phyloP scores from a whole-genome alignment of 2,329 filamentous ascomycete species.

The Botrytis hyacinthi region DNA sequence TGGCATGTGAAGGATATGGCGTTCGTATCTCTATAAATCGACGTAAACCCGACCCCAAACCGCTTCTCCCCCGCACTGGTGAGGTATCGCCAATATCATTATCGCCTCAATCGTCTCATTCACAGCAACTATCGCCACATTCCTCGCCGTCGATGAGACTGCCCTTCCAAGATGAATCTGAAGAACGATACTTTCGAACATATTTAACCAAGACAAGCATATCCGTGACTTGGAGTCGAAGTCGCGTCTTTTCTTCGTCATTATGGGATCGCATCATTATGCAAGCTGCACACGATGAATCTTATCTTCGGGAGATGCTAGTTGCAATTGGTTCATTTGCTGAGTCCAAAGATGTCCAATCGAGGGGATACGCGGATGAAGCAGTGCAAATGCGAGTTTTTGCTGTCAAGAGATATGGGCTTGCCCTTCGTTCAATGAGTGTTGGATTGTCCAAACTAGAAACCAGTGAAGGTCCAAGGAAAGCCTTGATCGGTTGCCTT shows the following conservation, averaged over 20 bases:
- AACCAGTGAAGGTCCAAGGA: conserved; percentile 8
- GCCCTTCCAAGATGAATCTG: conserved; percentile 46
- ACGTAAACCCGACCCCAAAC: not conserved
- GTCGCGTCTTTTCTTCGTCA: conserved; percentile 51
- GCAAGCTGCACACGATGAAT: conserved; percentile 59
- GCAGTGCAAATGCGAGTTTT: conserved; percentile 14
- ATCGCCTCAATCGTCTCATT: not conserved
- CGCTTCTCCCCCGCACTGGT: conserved; percentile 1
- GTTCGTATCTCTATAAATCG: conserved; percentile 11
- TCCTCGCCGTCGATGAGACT: conserved; percentile 7
- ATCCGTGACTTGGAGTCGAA: conserved; percentile 46
- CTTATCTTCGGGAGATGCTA: conserved; percentile 60
- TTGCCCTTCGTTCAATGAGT: conserved; percentile 21
- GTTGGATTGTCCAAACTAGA: conserved; percentile 3
- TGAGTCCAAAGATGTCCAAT: conserved; percentile 16
- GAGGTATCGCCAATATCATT: not conserved
- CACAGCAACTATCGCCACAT: not conserved
- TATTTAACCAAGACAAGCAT: conserved; percentile 14
- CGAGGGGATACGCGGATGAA: not conserved
- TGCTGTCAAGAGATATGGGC: conserved; percentile 20
- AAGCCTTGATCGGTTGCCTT: conserved; percentile 21
- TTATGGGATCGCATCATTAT: conserved; percentile 63
- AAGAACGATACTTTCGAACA: conserved; percentile 19
- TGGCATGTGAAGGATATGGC: conserved; percentile 17
- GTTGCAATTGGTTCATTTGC: conserved; percentile 58